phyloP scores from a whole-genome alignment of 768 basidiomycete genomes.

The Tulasnella sp. region DNA sequence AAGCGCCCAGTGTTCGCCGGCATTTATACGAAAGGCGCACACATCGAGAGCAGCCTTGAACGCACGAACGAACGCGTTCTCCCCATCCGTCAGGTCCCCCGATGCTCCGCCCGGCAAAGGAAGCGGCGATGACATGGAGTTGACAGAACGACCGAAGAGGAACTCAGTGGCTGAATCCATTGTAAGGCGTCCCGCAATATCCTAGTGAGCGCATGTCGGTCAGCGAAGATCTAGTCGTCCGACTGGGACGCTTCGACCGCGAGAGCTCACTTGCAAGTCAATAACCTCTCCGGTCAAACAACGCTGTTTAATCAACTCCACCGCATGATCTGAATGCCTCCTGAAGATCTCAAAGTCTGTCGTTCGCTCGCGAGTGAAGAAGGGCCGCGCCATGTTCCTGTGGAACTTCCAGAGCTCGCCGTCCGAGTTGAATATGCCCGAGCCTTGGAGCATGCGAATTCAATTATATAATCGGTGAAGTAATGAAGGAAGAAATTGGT shows the following conservation, averaged over 20 bases:
- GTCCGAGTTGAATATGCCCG: constrained; percentile 49
- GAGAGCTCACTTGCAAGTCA: constrained; percentile 45
- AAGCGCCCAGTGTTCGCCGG: constrained; percentile 34
- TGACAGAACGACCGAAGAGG: constrained; percentile 52
- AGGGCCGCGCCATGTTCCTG: constrained; percentile 59
- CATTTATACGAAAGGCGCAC: not conserved
- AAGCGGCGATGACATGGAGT: constrained; percentile 42
- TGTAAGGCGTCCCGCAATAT: constrained; percentile 54
- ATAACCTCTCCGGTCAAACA: constrained; percentile 42
- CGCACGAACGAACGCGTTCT: not conserved
- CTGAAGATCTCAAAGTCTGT: constrained; percentile 58
- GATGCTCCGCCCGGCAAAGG: constrained; percentile 26
- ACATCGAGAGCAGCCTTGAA: not conserved
- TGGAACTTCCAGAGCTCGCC: constrained; percentile 70
- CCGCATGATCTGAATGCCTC: constrained; percentile 41
- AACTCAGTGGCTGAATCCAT: constrained; percentile 61
- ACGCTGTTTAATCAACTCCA: constrained; percentile 39
- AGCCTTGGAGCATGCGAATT: constrained; percentile 38
- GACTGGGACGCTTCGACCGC: not conserved
- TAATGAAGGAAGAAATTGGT: not conserved
- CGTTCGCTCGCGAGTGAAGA: constrained; percentile 56
- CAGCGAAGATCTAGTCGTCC: not conserved
- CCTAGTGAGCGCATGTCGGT: constrained; percentile 25
- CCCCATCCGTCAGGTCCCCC: constrained; percentile 31
- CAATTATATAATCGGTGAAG: constrained; percentile 35